These are phyloP conservation scores for Eruca vesicaria DNA, from an alignment of 441 rosid species.

Conservation along the genomic window DNA sequence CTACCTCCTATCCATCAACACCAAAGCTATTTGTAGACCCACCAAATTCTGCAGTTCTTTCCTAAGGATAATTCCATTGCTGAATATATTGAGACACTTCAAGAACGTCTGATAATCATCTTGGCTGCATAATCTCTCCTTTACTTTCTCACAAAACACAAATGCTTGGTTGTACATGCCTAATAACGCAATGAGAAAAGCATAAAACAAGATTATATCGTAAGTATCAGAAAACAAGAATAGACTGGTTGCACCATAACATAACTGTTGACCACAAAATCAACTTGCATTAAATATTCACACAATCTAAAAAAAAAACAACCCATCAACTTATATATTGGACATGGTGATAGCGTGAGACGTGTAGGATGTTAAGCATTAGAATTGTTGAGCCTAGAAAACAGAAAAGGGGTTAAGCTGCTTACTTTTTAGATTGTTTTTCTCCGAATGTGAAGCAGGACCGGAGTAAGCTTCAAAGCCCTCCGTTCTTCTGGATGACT, in stretches of 20 bases:
- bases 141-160: slow-evolving; percentile 88
- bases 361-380: background rate
- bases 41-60: slow-evolving; percentile 86
- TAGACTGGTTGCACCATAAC: background rate
- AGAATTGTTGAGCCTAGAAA: background rate
- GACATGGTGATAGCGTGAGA: background rate
- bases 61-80: slow-evolving; percentile 74
- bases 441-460: slow-evolving; percentile 56
- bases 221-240: slow-evolving; percentile 11
- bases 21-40: slow-evolving; percentile 19
- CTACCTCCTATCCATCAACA: slow-evolving; percentile 11
- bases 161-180: slow-evolving; percentile 80
- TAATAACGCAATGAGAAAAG: slow-evolving; percentile 46
- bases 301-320: background rate
- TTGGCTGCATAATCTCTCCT: slow-evolving; percentile 80
- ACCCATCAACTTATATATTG: background rate
- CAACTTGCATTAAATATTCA: background rate
- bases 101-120: slow-evolving; percentile 92
- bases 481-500: slow-evolving; percentile 54
- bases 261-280: slow-evolving; percentile 8
- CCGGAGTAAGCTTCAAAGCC: slow-evolving; percentile 57
- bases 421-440: slow-evolving; percentile 73
- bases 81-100: slow-evolving; percentile 87
- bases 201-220: background rate
- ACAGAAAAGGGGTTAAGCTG: slow-evolving; percentile 7